Percentiles rank a stretch among this genome's conserved stretches.
Evolutionary conservation across 2,329 filamentous ascomycete species (phyloP).

Genomic region (Alternaria sp.): DNA sequence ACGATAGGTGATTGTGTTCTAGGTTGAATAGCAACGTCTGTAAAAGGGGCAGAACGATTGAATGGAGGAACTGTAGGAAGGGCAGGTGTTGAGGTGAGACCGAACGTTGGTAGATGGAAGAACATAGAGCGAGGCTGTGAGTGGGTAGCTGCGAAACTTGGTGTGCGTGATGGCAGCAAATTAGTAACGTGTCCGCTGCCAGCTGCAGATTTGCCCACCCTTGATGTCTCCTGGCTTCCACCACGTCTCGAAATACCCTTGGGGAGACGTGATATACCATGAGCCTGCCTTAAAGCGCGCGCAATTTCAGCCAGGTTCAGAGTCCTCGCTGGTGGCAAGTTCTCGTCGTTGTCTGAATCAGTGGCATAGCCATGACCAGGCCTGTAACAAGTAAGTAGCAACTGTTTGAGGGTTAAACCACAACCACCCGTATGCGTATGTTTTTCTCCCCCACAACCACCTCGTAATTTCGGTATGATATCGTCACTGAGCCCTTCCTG

Average conservation of each 20-base stretch:
- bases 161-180: neutral
- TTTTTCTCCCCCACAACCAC: constrained; percentile 9
- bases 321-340: neutral
- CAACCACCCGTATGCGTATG: neutral
- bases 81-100: neutral
- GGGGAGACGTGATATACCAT: constrained; percentile 7
- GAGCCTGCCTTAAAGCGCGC: neutral
- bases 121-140: neutral
- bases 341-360: neutral
- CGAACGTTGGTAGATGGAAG: neutral
- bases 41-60: neutral
- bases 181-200: neutral
- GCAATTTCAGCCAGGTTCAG: neutral
- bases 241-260: neutral
- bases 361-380: neutral
- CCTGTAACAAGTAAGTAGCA: constrained; percentile 9
- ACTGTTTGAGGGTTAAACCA: constrained; percentile 3
- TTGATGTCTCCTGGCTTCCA: neutral
- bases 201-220: neutral
- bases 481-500: constrained; percentile 5
- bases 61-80: neutral
- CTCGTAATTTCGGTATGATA: constrained; percentile 13
- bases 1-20: neutral
- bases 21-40: neutral
- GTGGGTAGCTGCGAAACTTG: neutral